Base-by-base conservation (phyloP, 768 basidiomycete genomes). In the Obba rivulosa region DNA sequence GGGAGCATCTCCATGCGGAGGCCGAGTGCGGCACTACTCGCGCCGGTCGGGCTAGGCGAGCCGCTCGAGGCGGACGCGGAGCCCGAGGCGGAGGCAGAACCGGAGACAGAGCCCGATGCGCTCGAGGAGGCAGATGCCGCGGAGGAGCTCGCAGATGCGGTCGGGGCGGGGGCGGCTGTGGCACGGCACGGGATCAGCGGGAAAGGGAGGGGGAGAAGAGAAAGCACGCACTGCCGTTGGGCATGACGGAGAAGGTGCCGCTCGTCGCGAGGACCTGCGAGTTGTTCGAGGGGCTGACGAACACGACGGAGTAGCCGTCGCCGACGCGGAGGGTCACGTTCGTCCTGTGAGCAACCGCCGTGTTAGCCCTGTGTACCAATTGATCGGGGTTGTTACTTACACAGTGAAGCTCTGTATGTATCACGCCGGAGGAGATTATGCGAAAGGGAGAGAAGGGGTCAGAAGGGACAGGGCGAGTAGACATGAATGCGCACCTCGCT, bases 221-320 rank as follows among this genome's bases (percentile, higher is more conserved):
- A 1, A 34, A 24, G 22, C 9, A 52, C 70, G 47, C 52, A 72
- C 70, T 70, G 41, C 70, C 70, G 9, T 59, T 40, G n/a, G 68
- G 54, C 54, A 59, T 65, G 17, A 73, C 67, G 25, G 59, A 55
- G 55, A 73, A 73, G 4, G 52, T 31, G 17, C 58, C 23, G 54
- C 65, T 66, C 24, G 51, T 56, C 2, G 70, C 71, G 48, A 58
- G 62, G 25, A 71, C 51, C 24, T 69, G 53, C 10, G 56, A 53
- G 16, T n/a, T 7, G 55, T 72, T 68, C 18, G 44, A 40, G 16
- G 64, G 56, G 56, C 66, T 68, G 38, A 68, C 59, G 50, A 72
- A 72, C 45, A 58, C 55, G 41, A 73, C 66, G 43, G 54, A 50
- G 55, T 70, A 73, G 39, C 56, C 56, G 22, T 49, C 42, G 4